Base-by-base conservation (phyloP, 2,329 filamentous ascomycete genomes). In the Penicillium griseofulvum region DNA sequence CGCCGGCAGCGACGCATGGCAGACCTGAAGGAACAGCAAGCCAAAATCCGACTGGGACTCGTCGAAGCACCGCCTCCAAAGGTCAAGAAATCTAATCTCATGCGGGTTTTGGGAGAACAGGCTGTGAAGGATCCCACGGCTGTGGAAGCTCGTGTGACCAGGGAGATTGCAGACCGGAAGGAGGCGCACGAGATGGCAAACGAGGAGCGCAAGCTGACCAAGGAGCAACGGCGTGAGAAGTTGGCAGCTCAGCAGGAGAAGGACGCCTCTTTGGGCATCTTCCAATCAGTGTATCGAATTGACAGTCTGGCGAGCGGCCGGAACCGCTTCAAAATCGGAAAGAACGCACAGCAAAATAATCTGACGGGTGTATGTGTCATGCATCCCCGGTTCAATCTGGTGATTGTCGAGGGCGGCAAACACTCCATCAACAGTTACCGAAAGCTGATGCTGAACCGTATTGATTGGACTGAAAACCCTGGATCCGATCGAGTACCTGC, bases 71-170 rank as follows among this genome's bases (percentile, higher is more conserved):
- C 92, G 28, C 89, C 92, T 26, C 93, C 94, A 11, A 99, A 97
- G 75, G 91, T 99, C 64, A 97, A 97, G 77, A 95, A 95, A 74
- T 90, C 88, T 55, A 99, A 99, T 73, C 83, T 99, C 70, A 99
- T 99, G 94, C 88, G 92, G 55, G 94, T 99, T 29, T 81, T 97
- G 53, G 94, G 94, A 59, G 91, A 97, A 70, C 88, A 91, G 74
- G 87, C 87, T 17, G 93, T 99, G 63, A 95, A 96, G 70, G 94
- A 99, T 74, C 94, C 94, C 7, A 99, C 95, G 0, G 94, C 94
- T 4, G 94, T 99, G 43, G 94, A 99, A 76, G 91, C 91, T 48
- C 87, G 91, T 24, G 94, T 99, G 49, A 96, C 95, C 72, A 83
- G 87, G 50, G 91, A 99, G 73, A 97, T 99, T 62, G 88, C 88